Percentiles rank a stretch among this genome's conserved stretches.
Evolutionary conservation across 2,329 filamentous ascomycete species (phyloP).

Genomic region (Aspergillus tanneri): DNA sequence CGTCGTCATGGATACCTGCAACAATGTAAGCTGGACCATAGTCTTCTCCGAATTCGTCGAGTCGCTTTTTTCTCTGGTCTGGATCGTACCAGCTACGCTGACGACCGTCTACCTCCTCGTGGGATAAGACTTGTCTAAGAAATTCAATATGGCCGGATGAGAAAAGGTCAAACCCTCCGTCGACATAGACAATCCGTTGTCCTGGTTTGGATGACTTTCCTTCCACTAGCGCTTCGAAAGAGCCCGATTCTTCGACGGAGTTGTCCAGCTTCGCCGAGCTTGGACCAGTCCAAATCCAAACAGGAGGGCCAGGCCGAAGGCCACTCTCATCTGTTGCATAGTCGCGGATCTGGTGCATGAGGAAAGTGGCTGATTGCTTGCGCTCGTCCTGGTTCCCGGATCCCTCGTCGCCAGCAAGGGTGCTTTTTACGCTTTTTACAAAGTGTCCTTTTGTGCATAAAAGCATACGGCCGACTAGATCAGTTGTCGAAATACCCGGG

Average conservation of each 20-base stretch:
- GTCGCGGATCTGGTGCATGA: constrained; percentile 73
- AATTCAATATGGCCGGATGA: constrained; percentile 97
- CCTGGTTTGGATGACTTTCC: constrained; percentile 71
- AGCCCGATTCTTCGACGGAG: constrained; percentile 59
- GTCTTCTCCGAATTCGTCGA: constrained; percentile 64
- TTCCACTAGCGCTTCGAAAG: constrained; percentile 66
- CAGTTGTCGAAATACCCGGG: constrained; percentile 93
- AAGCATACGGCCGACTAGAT: constrained; percentile 96
- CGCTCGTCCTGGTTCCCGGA: constrained; percentile 68
- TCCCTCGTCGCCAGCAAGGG: constrained; percentile 70
- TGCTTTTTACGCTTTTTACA: constrained; percentile 72
- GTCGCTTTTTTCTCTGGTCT: constrained; percentile 61
- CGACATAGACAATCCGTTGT: constrained; percentile 88
- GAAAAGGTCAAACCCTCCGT: constrained; percentile 95
- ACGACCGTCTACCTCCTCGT: constrained; percentile 68
- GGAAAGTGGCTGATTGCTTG: constrained; percentile 61
- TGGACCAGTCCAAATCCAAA: constrained; percentile 73
- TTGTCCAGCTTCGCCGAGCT: constrained; percentile 37
- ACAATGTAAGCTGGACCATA: constrained; percentile 85
- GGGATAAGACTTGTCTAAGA: constrained; percentile 70
- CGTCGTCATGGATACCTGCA: constrained; percentile 89
- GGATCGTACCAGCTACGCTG: constrained; percentile 72
- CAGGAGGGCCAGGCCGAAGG: constrained; percentile 71
- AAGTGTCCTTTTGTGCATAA: constrained; percentile 94
- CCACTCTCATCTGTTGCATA: constrained; percentile 89